Evolutionary conservation across 345 rosid genomes (phyloP), one percentile per base, ranked within the genome.

Genomic region (Brassica rapa): DNA sequence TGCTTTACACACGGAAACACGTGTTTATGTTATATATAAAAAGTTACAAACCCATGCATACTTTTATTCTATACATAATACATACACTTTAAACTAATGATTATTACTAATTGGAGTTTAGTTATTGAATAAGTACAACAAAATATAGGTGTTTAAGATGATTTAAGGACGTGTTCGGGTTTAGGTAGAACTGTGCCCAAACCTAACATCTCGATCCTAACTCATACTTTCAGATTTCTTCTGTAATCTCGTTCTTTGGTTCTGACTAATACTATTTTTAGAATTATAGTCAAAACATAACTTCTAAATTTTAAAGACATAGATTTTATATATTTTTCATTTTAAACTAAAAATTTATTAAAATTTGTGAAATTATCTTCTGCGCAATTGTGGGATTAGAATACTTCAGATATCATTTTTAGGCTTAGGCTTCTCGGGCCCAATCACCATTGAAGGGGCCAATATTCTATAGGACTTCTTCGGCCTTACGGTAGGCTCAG

Each of bases 1-100:
- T 59, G 51, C 56, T 59, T 72, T 68, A 62, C 70, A 68, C 71
- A 56, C 11, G 70, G 30, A 69, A 39, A 39, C 71, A 69, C 78
- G 74, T 80, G 79, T 68, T 62, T 68, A 11, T 51, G 32, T 35
- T 12, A 16, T 19, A 64, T 64, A 32, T 2, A 23, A 19, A 19
- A 19, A 19, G 21, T 19, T 7, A 56, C 5, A 65, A 65, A 16
- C 24, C 10, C 51, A 65, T 65, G 51, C 53, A 35, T 65, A 19
- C 15, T 11, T 65, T 2, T n/a, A n/a, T 16, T 53, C 57, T 51
- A 15, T 51, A 15, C 57, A 51, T 15, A 51, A 51, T 51, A 14
- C 16, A 46, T 11, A 49, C 55, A 37, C 11, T 37, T 49, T 49
- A 49, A 49, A 49, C 4, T 3, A 14, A 49, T 49, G 55, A n/a